A percentile compares a stretch with the other conserved stretches of the same genome.
phyloP scores from a whole-genome alignment of 331 rosid species.

The Rhamnella rubrinervis region DNA sequence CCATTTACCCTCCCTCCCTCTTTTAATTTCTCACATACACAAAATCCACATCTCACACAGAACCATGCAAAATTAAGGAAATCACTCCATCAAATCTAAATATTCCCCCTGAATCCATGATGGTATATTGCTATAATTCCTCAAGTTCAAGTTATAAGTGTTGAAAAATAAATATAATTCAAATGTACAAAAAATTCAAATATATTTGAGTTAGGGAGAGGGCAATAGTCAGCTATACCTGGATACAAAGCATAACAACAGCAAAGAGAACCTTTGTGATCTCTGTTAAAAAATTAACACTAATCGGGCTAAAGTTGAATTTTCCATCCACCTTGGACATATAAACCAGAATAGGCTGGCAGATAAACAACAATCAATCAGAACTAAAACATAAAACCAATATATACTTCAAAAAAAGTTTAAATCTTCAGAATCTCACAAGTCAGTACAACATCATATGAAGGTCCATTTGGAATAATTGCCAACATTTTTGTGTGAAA shows the following conservation, averaged over 20 bases:
- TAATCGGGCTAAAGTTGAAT: conserved; percentile 90
- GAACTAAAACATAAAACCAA: not conserved
- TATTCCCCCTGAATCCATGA: no score
- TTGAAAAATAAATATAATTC: no score
- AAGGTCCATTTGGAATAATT: not conserved
- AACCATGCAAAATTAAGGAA: no score
- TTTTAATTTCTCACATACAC: not conserved
- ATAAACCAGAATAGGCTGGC: conserved; percentile 90
- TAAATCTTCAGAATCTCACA: not conserved
- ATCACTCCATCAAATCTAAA: no score
- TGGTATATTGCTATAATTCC: not conserved
- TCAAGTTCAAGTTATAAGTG: not conserved
- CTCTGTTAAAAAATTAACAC: conserved; percentile 94
- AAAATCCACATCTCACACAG: no score
- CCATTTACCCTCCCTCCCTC: not conserved
- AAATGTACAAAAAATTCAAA: not conserved
- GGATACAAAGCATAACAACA: conserved; percentile 72
- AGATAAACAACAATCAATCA: conserved; percentile 5
- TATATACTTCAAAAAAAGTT: not conserved
- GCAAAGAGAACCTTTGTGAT: conserved; percentile 81
- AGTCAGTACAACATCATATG: not conserved
- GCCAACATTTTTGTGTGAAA: not conserved
- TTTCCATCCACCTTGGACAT: conserved; percentile 98
- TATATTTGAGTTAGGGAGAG: conserved; percentile 16
- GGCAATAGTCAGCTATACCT: conserved; percentile 42